phyloP scores from a whole-genome alignment of 2,329 filamentous ascomycete species.

The Xylaria sp. region DNA sequence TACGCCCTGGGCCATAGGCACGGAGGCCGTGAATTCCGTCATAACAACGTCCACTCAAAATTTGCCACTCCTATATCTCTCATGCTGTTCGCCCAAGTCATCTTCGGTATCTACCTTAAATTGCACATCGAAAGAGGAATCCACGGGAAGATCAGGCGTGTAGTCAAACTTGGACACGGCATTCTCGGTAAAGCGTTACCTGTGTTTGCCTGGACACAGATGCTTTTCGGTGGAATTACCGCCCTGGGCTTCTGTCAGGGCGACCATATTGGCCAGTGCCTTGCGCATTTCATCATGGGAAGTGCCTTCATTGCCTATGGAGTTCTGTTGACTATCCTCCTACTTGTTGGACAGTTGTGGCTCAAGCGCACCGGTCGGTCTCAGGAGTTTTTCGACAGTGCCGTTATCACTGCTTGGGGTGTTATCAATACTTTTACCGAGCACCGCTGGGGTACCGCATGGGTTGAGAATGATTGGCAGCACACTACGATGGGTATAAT shows the following conservation, averaged over 20 bases:
- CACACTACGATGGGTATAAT: slow-evolving; percentile 99
- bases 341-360: slow-evolving; percentile 90
- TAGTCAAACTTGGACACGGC: slow-evolving; percentile 78
- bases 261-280: slow-evolving; percentile 90
- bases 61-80: slow-evolving; percentile 86
- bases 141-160: slow-evolving; percentile 78
- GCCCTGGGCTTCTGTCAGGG: slow-evolving; percentile 90
- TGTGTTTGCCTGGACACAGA: slow-evolving; percentile 87
- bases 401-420: slow-evolving; percentile 92
- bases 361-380: slow-evolving; percentile 82
- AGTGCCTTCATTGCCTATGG: slow-evolving; percentile 95
- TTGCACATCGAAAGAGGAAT: slow-evolving; percentile 88
- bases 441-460: slow-evolving; percentile 88
- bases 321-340: slow-evolving; percentile 83
- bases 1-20: slow-evolving; percentile 94
- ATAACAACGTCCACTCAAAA: slow-evolving; percentile 77
- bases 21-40: slow-evolving; percentile 84
- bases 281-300: slow-evolving; percentile 99
- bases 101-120: slow-evolving; percentile 85
- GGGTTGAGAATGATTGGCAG: slow-evolving; percentile 94
- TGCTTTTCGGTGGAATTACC: slow-evolving; percentile 95
- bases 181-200: slow-evolving; percentile 89
- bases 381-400: slow-evolving; percentile 96
- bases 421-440: slow-evolving; percentile 99
- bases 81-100: slow-evolving; percentile 78